Evolutionary conservation across 768 basidiomycete species (phyloP), one percentile per base, ranked within the genome.

Genomic region (Xerocomus brunneocitrinus): DNA sequence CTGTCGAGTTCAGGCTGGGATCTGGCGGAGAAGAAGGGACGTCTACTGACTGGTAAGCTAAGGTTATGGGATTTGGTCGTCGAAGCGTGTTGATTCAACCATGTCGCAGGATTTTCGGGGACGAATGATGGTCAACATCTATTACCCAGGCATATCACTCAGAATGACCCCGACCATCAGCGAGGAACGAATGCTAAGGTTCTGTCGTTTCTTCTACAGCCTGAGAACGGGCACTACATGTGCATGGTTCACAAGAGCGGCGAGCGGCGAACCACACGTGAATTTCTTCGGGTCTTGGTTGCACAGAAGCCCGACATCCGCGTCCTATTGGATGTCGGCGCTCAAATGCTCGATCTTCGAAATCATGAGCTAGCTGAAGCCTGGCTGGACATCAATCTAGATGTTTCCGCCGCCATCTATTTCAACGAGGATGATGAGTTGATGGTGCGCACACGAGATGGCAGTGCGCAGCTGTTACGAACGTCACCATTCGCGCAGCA

Each of bases 301-400:
- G 19, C 55, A 8, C 67, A 75, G 47, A 49, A 43, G 0, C 73
- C 71, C 2, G 56, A 66, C 8, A 64, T 79, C 19, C 68, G 68
- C 28, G 77, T 80, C 9, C 61, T 81, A 19, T 62, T 81, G 8
- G 79, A 81, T 53, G 77, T 81, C 10, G 80, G 79, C 1, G 79
- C 79, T 0, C 79, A 81, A 59, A 77, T 81, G 65, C 66, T 81
- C 22, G 78, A 79, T 36, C 61, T 77, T 50, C 63, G 63, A 31
- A 81, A 78, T 50, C 41, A 59, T 3, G 66, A 76, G 19, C 46
- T 81, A 1, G 75, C 68, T 4, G 34, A 54, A 16, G 47, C 56
- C 3, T 81, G 79, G 80, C 67, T 81, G 3, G 43, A 45, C 24
- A 52, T 51, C 36, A 53, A 34, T 8, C 30, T 8, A 2, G 41